Base-by-base conservation (phyloP, 345 rosid genomes). In the Syzygium aqueum region DNA sequence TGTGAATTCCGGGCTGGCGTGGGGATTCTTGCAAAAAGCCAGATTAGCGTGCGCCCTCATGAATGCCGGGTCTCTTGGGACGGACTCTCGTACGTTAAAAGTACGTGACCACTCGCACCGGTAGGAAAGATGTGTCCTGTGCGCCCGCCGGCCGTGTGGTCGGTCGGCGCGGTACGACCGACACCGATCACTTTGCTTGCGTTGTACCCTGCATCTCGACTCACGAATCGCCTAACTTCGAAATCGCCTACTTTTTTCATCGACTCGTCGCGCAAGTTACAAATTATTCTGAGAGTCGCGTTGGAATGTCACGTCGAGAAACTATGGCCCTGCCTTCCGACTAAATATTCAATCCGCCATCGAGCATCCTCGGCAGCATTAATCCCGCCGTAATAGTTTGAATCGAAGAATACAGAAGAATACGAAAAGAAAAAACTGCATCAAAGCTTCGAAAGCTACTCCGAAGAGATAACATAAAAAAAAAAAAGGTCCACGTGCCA, bases 141-240 rank as follows among this genome's bases (percentile, higher is more conserved):
- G 5, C 1, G 1, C 16, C 22, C 2, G 1, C 37, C 37, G n/a
- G n/a, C 9, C 1, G 0, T 22, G 9, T 6, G 37, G 11, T 11
- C 11, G 37, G 11, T 11, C 11, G 12, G 27, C 15, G 1, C 5
- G 30, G 15, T 13, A 25, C 30, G 2, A 61, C 33, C 2, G 5
- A n/a, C 46, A 43, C 3, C 19, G 15, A 61, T n/a, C 37, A 6
- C 73, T 61, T 16, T n/a, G 19, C 8, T 13, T 61, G 17, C 30
- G 46, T 33, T 33, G 3, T 43, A 43, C 28, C 4, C 8, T n/a
- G 7, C n/a, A n/a, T 14, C 37, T 52, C 17, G 6, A 52, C 15
- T 14, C 6, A 56, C 13, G 0, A 23, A 0, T 56, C 5, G 3
- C 61, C 7, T 56, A 0, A 2, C 33, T 40, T 33, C 13, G 11